A percentile compares a stretch with the other conserved stretches of the same genome.
Conservation (phyloP, 2,329 filamentous ascomycete species). For the Aspergillus pseudoglaucus region DNA sequence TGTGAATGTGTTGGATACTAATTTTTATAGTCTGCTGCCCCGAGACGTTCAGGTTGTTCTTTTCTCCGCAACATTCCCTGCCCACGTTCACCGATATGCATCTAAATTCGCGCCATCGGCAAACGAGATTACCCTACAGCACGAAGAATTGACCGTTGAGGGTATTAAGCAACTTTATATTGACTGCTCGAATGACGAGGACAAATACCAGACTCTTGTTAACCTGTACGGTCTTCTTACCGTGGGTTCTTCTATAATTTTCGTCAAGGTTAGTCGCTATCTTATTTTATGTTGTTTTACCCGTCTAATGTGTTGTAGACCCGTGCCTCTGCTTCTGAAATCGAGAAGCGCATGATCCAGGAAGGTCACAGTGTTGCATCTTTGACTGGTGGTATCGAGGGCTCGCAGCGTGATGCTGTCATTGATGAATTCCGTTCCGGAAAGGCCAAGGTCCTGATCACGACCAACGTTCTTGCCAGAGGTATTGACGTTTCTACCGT, state of each 20-base stretch:
- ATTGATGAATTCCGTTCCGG: constrained; percentile 82
- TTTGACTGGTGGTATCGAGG: constrained; percentile 82
- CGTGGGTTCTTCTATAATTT: constrained; percentile 95
- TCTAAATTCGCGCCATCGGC: constrained; percentile 76
- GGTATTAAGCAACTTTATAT: constrained; percentile 98
- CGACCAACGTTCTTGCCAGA: constrained; percentile 91
- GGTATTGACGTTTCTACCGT: constrained; percentile 90
- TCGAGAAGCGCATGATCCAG: constrained; percentile 74
- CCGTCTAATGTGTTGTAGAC: constrained; percentile 49
- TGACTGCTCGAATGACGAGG: constrained; percentile 73
- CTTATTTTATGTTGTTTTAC: background rate
- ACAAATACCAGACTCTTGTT: constrained; percentile 83
- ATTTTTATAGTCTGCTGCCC: constrained; percentile 59
- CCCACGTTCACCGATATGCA: constrained; percentile 78
- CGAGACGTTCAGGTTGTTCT: constrained; percentile 76
- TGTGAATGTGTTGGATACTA: background rate
- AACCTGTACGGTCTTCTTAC: constrained; percentile 95
- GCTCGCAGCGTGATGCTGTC: constrained; percentile 71
- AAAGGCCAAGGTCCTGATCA: constrained; percentile 90
- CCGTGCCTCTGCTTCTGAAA: constrained; percentile 75
- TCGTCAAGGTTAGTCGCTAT: constrained; percentile 65
- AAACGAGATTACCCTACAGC: constrained; percentile 78
- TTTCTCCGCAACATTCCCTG: constrained; percentile 91
- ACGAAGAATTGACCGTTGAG: constrained; percentile 89
- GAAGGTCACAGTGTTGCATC: constrained; percentile 91